Evolutionary conservation across 148 eudicot species (phyloP).

Genomic region (Vaccinium macrocarpon): DNA sequence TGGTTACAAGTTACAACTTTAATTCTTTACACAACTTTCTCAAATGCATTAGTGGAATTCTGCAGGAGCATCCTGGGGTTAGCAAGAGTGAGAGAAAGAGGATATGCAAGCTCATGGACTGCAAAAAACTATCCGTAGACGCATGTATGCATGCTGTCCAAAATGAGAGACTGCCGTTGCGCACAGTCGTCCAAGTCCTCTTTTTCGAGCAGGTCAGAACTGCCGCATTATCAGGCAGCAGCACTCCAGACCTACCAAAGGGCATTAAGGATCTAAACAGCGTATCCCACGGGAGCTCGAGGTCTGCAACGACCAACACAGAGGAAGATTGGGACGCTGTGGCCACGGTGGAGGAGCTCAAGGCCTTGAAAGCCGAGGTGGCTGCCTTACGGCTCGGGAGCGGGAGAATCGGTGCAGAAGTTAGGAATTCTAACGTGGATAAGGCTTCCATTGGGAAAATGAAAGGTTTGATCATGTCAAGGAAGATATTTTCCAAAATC

Average conservation of each 20-base stretch:
- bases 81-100: conserved; percentile 84
- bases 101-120: conserved; percentile 83
- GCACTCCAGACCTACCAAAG: conserved; percentile 58
- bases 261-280: conserved; percentile 56
- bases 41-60: not conserved
- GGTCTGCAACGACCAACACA: conserved; percentile 40
- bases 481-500: conserved; percentile 64
- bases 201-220: conserved; percentile 93
- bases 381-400: conserved; percentile 65
- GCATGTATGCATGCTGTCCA: conserved; percentile 95
- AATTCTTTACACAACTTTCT: not conserved
- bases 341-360: conserved; percentile 82
- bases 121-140: conserved; percentile 92
- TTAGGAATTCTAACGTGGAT: conserved; percentile 20
- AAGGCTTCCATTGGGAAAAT: conserved; percentile 48
- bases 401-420: conserved; percentile 20
- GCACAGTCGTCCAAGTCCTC: conserved; percentile 86
- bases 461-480: conserved; percentile 66
- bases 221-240: conserved; percentile 73
- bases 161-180: conserved; percentile 87
- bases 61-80: conserved; percentile 87
- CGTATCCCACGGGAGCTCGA: conserved; percentile 61
- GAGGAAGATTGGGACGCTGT: conserved; percentile 91
- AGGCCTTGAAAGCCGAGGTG: conserved; percentile 67
- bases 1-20: not conserved